Percentiles rank a stretch among this genome's conserved stretches.
Evolutionary conservation across 2,329 filamentous ascomycete species (phyloP).

Genomic region (Aschersonia sp.): DNA sequence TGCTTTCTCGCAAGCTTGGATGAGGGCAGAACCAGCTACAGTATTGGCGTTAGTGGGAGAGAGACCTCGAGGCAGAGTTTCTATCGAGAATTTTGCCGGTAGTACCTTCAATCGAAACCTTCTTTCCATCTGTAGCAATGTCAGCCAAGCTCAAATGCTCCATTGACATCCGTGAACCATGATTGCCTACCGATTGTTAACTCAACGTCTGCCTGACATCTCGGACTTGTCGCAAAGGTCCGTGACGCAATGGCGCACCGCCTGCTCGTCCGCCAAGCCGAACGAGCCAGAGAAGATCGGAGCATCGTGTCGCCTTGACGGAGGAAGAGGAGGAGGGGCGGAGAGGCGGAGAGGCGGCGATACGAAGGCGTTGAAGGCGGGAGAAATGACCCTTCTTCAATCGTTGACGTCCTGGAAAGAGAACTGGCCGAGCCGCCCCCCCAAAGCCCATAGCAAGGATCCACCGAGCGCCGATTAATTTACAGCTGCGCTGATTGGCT

Average conservation of each 20-base stretch:
- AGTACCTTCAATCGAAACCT: constrained; percentile 92
- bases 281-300: constrained; percentile 52
- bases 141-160: constrained; percentile 10
- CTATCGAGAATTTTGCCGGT: neutral
- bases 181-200: constrained; percentile 66
- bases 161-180: neutral
- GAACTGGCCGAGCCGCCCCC: constrained; percentile 16
- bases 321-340: constrained; percentile 19
- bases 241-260: constrained; percentile 48
- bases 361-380: constrained; percentile 19
- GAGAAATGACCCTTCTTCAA: constrained; percentile 18
- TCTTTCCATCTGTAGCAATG: constrained; percentile 68
- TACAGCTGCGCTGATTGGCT: constrained; percentile 27
- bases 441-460: constrained; percentile 18
- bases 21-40: constrained; percentile 83
- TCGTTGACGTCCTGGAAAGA: constrained; percentile 23
- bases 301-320: constrained; percentile 52
- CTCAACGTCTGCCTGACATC: constrained; percentile 82
- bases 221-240: constrained; percentile 67
- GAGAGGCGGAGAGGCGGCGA: constrained; percentile 12
- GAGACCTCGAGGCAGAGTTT: constrained; percentile 10
- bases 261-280: constrained; percentile 50
- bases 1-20: constrained; percentile 98
- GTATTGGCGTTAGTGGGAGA: neutral
- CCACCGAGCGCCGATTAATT: constrained; percentile 24